Evolutionary conservation across 768 basidiomycete species (phyloP), one percentile per base, ranked within the genome.

Genomic region (Chalciporus piperatus): DNA sequence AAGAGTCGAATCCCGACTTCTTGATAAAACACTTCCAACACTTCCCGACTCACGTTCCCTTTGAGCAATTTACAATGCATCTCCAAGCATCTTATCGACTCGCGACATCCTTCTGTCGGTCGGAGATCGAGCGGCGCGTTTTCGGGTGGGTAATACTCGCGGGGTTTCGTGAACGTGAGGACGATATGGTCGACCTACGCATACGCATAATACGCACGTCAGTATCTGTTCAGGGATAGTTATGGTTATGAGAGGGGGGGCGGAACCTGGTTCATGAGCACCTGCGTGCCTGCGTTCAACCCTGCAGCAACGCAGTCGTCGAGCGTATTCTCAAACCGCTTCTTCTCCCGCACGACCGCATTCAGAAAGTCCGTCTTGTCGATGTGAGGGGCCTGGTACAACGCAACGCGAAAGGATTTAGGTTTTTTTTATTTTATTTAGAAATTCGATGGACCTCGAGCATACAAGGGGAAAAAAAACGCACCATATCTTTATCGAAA

Each of bases 11-110:
- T 85, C 6, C 96, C 96, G 41, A 99, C 89, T 70, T 99, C 97
- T 70, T 95, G 91, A 67, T 98, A 92, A 69, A 99, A 98, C 4
- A 99, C 96, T 64, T 98, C 97, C 30, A 99, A 72, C 3, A 98
- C 94, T 59, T 98, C 96, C 67, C 92, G 89, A 64, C 88, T 95
- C 43, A 96, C 96, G 57, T 90, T 97, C 0, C 95, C 96, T 56
- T 87, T 89, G 45, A 99, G 72, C 43, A 98, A 76, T 57, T 87
- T 87, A 64, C 95, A 96, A 68, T 99, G 97, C 73, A 79, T 84
- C 65, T 92, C 85, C 25, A 99, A 74, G 63, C 92, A 97, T 51
- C 78, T 80, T 58, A 98, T 92, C 1, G 92, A 91, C 60, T 96
- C 90, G n/a, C 68, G 78, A 63, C 96, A 98, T 6, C 92, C 94